A percentile compares a stretch with the other conserved stretches of the same genome.
phyloP scores from a whole-genome alignment of 2,329 filamentous ascomycete species.

The Fusarium burgessii region DNA sequence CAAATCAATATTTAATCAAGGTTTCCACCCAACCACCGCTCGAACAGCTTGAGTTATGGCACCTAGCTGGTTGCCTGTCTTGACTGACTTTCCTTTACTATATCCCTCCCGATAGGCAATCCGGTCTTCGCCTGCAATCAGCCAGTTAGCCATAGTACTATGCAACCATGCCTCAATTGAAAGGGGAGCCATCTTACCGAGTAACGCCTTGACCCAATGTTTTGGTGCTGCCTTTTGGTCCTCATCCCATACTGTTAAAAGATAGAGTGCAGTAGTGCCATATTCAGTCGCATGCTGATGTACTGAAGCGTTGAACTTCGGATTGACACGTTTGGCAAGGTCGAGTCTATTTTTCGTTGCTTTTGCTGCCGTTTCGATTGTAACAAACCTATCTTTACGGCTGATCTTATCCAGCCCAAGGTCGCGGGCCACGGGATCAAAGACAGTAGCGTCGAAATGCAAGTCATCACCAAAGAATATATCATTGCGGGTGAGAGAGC shows the following conservation, averaged over 20 bases:
- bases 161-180: rapidly evolving
- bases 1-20: neutral
- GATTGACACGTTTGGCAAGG: neutral
- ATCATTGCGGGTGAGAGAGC: neutral
- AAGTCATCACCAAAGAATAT: neutral
- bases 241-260: neutral
- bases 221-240: neutral
- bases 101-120: neutral
- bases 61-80: neutral
- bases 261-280: neutral
- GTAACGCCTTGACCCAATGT: neutral
- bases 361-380: neutral
- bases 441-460: neutral
- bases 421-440: neutral
- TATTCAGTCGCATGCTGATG: neutral
- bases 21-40: neutral
- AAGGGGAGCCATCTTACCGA: neutral
- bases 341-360: neutral
- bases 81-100: neutral
- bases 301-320: neutral
- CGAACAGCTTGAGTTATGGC: neutral
- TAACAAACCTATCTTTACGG: neutral
- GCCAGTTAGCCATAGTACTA: neutral
- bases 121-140: neutral
- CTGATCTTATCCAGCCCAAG: neutral